phyloP scores from a whole-genome alignment of 2,329 filamentous ascomycete genomes.

The Colletotrichum tropicale region DNA sequence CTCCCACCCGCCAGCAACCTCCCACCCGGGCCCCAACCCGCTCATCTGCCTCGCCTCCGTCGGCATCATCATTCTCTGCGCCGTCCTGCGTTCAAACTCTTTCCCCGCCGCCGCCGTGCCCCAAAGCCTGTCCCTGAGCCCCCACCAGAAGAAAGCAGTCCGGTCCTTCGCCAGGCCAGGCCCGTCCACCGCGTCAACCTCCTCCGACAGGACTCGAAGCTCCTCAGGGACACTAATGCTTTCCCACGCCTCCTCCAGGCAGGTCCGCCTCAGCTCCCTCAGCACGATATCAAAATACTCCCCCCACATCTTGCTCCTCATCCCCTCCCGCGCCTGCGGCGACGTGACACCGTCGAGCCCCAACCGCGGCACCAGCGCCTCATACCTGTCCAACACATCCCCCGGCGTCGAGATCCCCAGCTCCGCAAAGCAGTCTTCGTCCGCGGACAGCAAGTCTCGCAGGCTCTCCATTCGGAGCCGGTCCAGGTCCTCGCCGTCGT shows the following conservation, averaged over 20 bases:
- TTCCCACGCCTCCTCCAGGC: background rate
- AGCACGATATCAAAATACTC: background rate
- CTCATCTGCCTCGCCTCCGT: background rate
- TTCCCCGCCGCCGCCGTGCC: background rate
- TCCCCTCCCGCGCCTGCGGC: background rate
- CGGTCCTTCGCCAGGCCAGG: background rate
- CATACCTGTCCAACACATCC: background rate
- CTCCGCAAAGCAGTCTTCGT: background rate
- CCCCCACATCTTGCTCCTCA: background rate
- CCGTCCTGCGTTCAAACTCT: background rate
- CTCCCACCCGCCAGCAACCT: background rate
- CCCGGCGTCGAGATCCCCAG: background rate
- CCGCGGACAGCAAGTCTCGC: background rate
- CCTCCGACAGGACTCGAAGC: background rate
- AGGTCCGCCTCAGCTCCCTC: background rate
- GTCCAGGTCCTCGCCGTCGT: background rate
- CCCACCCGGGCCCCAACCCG: background rate
- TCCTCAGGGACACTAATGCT: background rate
- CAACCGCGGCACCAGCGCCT: background rate
- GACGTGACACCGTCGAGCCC: background rate
- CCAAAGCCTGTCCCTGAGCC: background rate
- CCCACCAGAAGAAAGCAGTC: background rate
- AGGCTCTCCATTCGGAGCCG: background rate
- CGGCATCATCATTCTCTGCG: background rate
- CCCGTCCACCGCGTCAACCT: background rate